Conservation (phyloP, 2,329 filamentous ascomycete genomes). For the Trichoderma sp. region DNA sequence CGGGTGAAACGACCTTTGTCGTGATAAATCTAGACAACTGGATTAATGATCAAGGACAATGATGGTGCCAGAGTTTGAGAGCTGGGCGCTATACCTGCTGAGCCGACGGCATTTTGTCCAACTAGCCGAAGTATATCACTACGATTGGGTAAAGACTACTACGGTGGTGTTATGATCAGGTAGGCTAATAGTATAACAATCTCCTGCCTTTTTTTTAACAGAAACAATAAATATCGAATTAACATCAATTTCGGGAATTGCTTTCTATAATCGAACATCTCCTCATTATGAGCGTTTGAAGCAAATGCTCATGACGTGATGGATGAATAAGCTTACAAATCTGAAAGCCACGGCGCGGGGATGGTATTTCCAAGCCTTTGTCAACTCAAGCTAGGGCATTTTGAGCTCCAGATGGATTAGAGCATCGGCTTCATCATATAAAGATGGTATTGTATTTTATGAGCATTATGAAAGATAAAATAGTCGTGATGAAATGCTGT, state of each 20-base stretch:
- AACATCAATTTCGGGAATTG: background rate
- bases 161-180: too few relatives aligned
- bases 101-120: background rate
- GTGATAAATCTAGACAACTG: slow-evolving; percentile 21
- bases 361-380: slow-evolving; percentile 15
- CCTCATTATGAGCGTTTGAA: background rate
- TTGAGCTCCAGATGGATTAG: background rate
- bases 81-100: background rate
- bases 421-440: background rate
- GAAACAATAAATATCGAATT: too few relatives aligned
- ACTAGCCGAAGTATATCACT: background rate
- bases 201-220: background rate
- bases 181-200: background rate
- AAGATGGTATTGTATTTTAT: background rate
- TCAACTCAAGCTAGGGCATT: background rate
- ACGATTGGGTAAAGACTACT: background rate
- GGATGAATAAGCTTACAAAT: slow-evolving; percentile 14
- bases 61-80: background rate
- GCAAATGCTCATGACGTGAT: background rate
- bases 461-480: background rate
- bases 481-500: background rate
- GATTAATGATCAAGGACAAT: background rate
- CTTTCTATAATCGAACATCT: background rate
- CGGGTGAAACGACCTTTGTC: slow-evolving; percentile 55
- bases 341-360: background rate